These are phyloP conservation scores for Echites panduratus DNA, from an alignment of 257 asterid genomes.

Conservation along the genomic window DNA sequence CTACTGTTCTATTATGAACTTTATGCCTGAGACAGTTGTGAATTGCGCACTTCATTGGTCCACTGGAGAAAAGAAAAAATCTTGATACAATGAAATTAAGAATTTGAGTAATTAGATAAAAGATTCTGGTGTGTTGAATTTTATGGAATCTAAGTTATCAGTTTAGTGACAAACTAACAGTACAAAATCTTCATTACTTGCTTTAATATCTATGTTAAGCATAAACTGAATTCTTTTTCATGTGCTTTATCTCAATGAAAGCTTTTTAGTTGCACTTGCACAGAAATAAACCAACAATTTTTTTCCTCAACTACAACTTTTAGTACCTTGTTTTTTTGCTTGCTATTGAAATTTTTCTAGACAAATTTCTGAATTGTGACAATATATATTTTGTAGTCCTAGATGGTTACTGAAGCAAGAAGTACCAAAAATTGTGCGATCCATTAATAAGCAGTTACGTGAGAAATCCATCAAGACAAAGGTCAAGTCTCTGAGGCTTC, in stretches of 20 bases:
- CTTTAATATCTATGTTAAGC: not conserved
- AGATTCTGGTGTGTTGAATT: not conserved
- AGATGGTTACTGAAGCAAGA: conserved; percentile 93
- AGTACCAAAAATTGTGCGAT: conserved; percentile 92
- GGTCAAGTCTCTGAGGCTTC: conserved; percentile 33
- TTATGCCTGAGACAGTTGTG: not conserved
- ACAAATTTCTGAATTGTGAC: not conserved
- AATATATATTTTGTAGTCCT: conserved; percentile 52
- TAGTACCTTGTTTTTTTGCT: conserved; percentile 1
- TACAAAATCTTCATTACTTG: not conserved
- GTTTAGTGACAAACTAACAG: not conserved
- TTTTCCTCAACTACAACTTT: not conserved
- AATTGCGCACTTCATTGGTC: not conserved
- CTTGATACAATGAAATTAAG: not conserved
- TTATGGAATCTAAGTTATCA: not conserved
- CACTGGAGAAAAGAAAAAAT: not conserved
- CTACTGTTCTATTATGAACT: not conserved
- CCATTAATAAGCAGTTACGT: conserved; percentile 84
- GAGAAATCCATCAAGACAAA: conserved; percentile 95
- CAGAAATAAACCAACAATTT: not conserved
- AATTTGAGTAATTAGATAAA: not conserved
- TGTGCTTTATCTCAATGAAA: not conserved
- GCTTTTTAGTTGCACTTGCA: not conserved
- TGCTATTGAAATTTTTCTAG: not conserved
- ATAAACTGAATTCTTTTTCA: not conserved